Base-by-base conservation (phyloP, 129 eudicot genomes). In the Chrysanthemum makinoi region DNA sequence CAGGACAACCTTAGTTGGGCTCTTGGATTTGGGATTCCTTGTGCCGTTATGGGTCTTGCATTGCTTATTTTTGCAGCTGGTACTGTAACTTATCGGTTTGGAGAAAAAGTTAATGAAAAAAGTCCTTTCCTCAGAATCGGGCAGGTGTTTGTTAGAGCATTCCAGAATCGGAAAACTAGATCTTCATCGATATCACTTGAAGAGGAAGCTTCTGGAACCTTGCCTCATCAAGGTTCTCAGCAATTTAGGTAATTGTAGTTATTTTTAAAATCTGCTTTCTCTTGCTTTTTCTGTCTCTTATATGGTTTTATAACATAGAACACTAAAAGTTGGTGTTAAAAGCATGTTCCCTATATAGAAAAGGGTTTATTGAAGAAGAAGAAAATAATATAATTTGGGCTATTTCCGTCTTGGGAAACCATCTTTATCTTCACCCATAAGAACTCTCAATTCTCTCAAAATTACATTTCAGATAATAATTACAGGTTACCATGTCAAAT, bases 1-100 rank as follows among this genome's bases (percentile, higher is more conserved):
- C 94, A 90, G 71, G 94, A 90, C 13, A 84, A 87, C 69, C 7
- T 77, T 28, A 82, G 84, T 74, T 89, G 96, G 96, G 86, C 52
- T 54, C 68, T 86, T 1, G 96, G 96, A 3, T 90, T 90, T 77
- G 88, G 88, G 47, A 85, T 85, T 68, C 94, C 96, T 17, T 84
- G 86, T 67, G 50, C 81, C 10, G 54, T 81, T 33, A 78, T 84
- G 87, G 74, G 67, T 26, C 24, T 85, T 66, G 84, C 88, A 3
- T 77, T 90, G 15, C 52, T 70, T 58, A 22, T 87, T 63, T 87
- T 87, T 71, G 10, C 83, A 70, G 66, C 78, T 22, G 96, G 96
- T 56, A 78, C 79, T 12, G 63, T 51, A 33, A 79, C 83, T 17
- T 89, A 86, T 56, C 81, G 91, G 39, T 81, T 75, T 68, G 74